phyloP scores from a whole-genome alignment of 331 rosid genomes.

The Arachis monticola region DNA sequence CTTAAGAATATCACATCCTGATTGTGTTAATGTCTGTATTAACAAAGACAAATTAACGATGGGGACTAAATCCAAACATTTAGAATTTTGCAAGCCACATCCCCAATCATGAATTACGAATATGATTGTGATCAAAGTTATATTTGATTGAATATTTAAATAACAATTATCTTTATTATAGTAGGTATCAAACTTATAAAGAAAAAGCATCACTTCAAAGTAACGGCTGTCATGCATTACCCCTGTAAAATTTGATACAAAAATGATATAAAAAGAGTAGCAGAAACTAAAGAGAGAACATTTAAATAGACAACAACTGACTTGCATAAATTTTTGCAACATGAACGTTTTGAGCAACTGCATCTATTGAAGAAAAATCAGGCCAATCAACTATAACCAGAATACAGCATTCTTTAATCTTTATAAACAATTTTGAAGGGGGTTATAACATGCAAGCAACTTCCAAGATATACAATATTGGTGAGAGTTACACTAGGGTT shows the following conservation, averaged over 20 bases:
- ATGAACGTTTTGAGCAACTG: not conserved
- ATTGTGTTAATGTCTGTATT: no score
- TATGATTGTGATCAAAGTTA: no score
- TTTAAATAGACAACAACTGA: not conserved
- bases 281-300: not conserved
- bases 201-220: not conserved
- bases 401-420: not conserved
- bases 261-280: not conserved
- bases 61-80: no score
- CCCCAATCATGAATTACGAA: no score
- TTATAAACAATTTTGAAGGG: conserved; percentile 19
- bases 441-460: conserved; percentile 22
- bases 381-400: not conserved
- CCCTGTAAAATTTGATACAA: not conserved
- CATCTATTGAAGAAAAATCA: not conserved
- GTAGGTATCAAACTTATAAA: not conserved
- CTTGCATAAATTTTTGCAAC: not conserved
- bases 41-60: no score
- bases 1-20: no score
- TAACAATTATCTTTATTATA: conserved; percentile 1
- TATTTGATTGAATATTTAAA: not conserved
- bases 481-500: conserved; percentile 5
- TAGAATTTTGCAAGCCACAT: no score
- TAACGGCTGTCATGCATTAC: not conserved
- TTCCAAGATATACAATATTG: not conserved